Percentiles rank a stretch among this genome's conserved stretches.
Evolutionary conservation across 1,284 basidiomycete species (phyloP).

Genomic region (Vanrija pseudolonga): DNA sequence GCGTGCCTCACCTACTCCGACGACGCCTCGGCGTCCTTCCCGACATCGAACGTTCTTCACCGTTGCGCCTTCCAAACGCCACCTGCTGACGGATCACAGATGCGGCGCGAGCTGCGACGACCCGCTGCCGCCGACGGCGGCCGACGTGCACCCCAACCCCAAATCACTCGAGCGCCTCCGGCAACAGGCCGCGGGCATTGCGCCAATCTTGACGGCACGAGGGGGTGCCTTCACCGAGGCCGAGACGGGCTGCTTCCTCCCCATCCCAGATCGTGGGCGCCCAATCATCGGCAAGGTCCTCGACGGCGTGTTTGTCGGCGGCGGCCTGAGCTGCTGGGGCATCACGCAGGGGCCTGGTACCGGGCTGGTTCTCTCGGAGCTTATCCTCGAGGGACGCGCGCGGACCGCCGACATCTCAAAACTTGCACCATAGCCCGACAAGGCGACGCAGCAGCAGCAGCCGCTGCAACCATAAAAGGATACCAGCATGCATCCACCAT

Average conservation of each 20-base stretch:
- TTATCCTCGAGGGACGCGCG: slow-evolving; percentile 54
- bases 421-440: slow-evolving; percentile 48
- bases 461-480: too few relatives aligned
- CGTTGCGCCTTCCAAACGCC: not conserved
- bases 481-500: too few relatives aligned
- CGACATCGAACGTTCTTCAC: not conserved
- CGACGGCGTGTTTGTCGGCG: slow-evolving; percentile 52
- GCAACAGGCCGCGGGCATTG: slow-evolving; percentile 50
- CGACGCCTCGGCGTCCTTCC: too few relatives aligned
- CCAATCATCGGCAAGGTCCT: slow-evolving; percentile 54
- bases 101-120: slow-evolving; percentile 47
- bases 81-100: slow-evolving; percentile 13
- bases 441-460: not conserved
- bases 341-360: slow-evolving; percentile 53
- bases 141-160: slow-evolving; percentile 47
- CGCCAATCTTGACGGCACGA: slow-evolving; percentile 45
- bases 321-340: slow-evolving; percentile 42
- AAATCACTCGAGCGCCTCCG: slow-evolving; percentile 49
- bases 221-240: slow-evolving; percentile 45
- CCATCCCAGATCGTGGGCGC: slow-evolving; percentile 53
- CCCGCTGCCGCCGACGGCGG: slow-evolving; percentile 45
- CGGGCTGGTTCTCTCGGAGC: slow-evolving; percentile 54
- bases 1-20: too few relatives aligned
- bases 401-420: slow-evolving; percentile 53
- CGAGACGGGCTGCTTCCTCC: slow-evolving; percentile 57